Evolutionary conservation across 345 rosid species (phyloP), one percentile per base, ranked within the genome.

Genomic region (Eucalyptus cloeziana): DNA sequence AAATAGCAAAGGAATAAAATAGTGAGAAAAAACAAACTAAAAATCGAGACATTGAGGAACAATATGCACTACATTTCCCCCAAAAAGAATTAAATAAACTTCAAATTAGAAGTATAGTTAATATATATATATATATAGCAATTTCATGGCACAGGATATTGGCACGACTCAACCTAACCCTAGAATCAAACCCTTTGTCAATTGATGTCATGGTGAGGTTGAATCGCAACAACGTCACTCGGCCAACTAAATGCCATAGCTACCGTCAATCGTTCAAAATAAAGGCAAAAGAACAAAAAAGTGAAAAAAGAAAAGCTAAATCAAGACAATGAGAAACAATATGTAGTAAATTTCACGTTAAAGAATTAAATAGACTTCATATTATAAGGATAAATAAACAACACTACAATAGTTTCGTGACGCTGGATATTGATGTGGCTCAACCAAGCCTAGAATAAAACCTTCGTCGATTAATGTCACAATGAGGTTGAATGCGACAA

Each of bases 91-190:
- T 56, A 56, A 56, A 24, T 56, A 56, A 56, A 56, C 62, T 19
- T 52, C 62, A 56, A 22, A 56, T 56, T 0, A 56, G 30, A 56
- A 56, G 24, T 7, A 56, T 40, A 40, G 40, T 40, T 40, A 40
- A 40, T n/a, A n/a, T n/a, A n/a, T n/a, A n/a, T 37, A 37, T 37
- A 37, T 37, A 37, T 40, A 22, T 45, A 24, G 3, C 87, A n/a
- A 2, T 19, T 11, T 7, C 49, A 30, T 1, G 13, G 69, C 43
- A 0, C 0, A 0, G 1, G 62, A 24, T 56, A 56, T 56, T 56
- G 30, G 62, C 30, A 8, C 3, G 0, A 24, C 30, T 56, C 1
- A 24, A 56, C 62, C 62, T 22, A 56, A 0, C 24, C 24, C 58
- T 52, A 52, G 1, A 62, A 62, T 30, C 8, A 30, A 62, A 62